Conservation (phyloP, 805 yeast genomes). For the Ogataea glucozyma region DNA sequence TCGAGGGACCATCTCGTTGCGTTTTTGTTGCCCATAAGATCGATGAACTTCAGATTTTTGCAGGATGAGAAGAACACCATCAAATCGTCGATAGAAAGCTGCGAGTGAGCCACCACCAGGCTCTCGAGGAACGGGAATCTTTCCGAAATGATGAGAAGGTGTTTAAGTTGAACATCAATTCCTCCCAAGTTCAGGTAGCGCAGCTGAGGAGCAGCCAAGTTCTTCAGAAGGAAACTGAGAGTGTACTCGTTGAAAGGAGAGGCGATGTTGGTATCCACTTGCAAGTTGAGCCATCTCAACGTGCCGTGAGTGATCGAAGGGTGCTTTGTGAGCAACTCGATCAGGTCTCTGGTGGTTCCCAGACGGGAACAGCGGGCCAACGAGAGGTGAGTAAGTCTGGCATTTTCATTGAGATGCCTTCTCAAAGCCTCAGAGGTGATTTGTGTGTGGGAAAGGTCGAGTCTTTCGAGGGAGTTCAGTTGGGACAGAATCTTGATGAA, state of each 20-base stretch:
- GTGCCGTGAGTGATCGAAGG: conserved; percentile 52
- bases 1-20: conserved; percentile 63
- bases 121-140: conserved; percentile 44
- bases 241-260: conserved; percentile 49
- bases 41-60: conserved; percentile 55
- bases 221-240: conserved; percentile 44
- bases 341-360: conserved; percentile 65
- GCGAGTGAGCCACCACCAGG: conserved; percentile 43
- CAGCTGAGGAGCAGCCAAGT: conserved; percentile 45
- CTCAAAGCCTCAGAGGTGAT: conserved; percentile 63
- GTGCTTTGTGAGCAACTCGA: conserved; percentile 69
- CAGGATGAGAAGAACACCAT: conserved; percentile 35
- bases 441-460: conserved; percentile 82
- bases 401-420: conserved; percentile 51
- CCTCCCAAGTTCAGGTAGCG: conserved; percentile 54
- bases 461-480: conserved; percentile 55
- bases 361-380: conserved; percentile 64
- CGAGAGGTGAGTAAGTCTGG: conserved; percentile 73
- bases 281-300: conserved; percentile 53
- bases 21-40: conserved; percentile 62
- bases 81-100: conserved; percentile 40
- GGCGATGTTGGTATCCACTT: conserved; percentile 54
- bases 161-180: conserved; percentile 44
- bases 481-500: conserved; percentile 60
- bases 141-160: conserved; percentile 40